Base-by-base conservation (phyloP, 2,329 filamentous ascomycete genomes). In the Aspergillus nomiae region DNA sequence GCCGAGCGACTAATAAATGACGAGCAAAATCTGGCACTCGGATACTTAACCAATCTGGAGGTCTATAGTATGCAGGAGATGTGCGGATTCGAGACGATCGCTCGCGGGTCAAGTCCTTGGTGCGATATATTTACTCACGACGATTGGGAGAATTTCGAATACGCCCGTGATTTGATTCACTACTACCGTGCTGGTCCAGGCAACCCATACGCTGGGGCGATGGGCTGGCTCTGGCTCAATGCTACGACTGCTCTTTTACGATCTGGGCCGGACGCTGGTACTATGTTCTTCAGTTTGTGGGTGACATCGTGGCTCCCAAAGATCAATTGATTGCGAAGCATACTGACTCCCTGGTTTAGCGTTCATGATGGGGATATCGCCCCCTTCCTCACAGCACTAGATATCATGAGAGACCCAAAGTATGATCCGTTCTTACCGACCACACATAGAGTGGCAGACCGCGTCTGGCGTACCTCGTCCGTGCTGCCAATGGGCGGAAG, bases 1-100 rank as follows among this genome's bases (percentile, higher is more conserved):
- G 76, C 78, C 41, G 63, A 77, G 16, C 78, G 85, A 24, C 72
- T 87, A 5, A 56, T 69, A 38, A 21, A 45, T 1, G 59, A 67
- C 8, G 60, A 74, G 34, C 50, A 57, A 1, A 75, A 75, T 50
- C 30, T 53, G 8, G 67, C 70, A 1, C 65, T 77, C 7, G 74
- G 82, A n/a, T 81, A 80, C 36, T 80, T 86, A 61, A 77, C 73
- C 0, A 76, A 81, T 53, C 68, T 76, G 3, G 85, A 87, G 59
- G 72, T 87, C 43, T 88, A 83, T 68, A 79, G 82, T 62, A 87
- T 88, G 86, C 86, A 87, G 70, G 85, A 87, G 67, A 82, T 87
- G 77, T 88, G 86, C 69, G 86, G 84, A 1, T 88, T 87, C 65
- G 86, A 88, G 71, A 85, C 78, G 0, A 80, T 84, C 2, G 82